Conservation (phyloP, 768 basidiomycete species). For the Lanmaoa rubissima region DNA sequence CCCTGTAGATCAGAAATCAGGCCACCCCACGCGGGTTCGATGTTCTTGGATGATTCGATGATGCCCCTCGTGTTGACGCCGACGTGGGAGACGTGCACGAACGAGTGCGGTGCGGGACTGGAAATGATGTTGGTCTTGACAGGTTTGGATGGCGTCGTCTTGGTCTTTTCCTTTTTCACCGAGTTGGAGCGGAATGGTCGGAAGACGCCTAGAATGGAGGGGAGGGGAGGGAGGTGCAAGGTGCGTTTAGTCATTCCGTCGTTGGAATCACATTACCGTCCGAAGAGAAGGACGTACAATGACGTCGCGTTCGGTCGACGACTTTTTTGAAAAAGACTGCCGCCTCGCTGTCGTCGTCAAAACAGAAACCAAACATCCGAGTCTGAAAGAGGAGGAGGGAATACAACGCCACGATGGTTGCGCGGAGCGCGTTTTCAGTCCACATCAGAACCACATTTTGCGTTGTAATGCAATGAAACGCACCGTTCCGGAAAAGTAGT, state of each 20-base stretch:
- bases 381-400: conserved; percentile 13
- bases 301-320: conserved; percentile 47
- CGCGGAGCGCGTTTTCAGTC: neutral
- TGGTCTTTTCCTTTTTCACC: conserved; percentile 24
- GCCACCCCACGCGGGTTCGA: conserved; percentile 54
- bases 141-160: conserved; percentile 36
- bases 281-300: conserved; percentile 22
- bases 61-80: conserved; percentile 51
- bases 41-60: conserved; percentile 52
- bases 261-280: neutral
- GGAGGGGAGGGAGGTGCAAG: no score
- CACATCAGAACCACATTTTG: neutral
- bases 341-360: conserved; percentile 61
- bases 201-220: conserved; percentile 21
- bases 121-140: conserved; percentile 47
- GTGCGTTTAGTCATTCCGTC: conserved; percentile 1
- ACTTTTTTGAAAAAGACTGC: conserved; percentile 60
- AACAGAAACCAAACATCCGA: conserved; percentile 54
- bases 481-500: conserved; percentile 84
- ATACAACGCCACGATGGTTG: neutral
- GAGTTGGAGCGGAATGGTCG: conserved; percentile 30
- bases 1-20: conserved; percentile 43
- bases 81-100: conserved; percentile 65
- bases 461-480: conserved; percentile 27
- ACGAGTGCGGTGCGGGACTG: conserved; percentile 55